Evolutionary conservation across 768 basidiomycete genomes (phyloP).

Genomic region (Boletales sp.): DNA sequence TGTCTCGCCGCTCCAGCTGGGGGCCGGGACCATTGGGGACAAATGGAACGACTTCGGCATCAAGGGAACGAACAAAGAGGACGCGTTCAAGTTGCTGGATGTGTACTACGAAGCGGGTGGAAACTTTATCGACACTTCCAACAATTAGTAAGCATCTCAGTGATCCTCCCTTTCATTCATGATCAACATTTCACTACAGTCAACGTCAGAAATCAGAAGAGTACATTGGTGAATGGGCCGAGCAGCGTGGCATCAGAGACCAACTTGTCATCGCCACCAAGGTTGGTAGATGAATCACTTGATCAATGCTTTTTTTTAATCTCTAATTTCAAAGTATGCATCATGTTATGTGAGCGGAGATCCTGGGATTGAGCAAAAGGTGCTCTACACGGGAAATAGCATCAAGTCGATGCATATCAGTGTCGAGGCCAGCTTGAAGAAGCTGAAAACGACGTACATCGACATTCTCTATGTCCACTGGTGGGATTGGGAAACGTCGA

Average conservation of each 20-base stretch:
- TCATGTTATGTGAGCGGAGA: slow-evolving; percentile 13
- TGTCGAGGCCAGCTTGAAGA: slow-evolving; percentile 36
- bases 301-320: no score
- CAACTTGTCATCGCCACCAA: slow-evolving; percentile 50
- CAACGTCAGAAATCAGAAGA: slow-evolving; percentile 56
- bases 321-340: slow-evolving; percentile 10
- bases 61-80: slow-evolving; percentile 40
- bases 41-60: slow-evolving; percentile 31
- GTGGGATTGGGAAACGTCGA: slow-evolving; percentile 44
- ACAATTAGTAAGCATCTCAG: slow-evolving; percentile 34
- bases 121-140: slow-evolving; percentile 50
- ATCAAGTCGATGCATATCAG: slow-evolving; percentile 31
- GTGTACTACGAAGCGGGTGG: slow-evolving; percentile 43
- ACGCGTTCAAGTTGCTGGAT: slow-evolving; percentile 45
- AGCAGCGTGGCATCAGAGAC: slow-evolving; percentile 40
- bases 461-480: slow-evolving; percentile 55
- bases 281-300: slow-evolving; percentile 12
- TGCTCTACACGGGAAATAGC: slow-evolving; percentile 36
- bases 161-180: background rate
- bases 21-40: slow-evolving; percentile 43
- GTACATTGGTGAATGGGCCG: slow-evolving; percentile 51
- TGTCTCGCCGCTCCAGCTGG: slow-evolving; percentile 42
- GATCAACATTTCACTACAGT: slow-evolving; percentile 18
- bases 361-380: slow-evolving; percentile 13
- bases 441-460: slow-evolving; percentile 56